Evolutionary conservation across 495 filamentous ascomycete species (phyloP).

Genomic region (Penicillium daleae): DNA sequence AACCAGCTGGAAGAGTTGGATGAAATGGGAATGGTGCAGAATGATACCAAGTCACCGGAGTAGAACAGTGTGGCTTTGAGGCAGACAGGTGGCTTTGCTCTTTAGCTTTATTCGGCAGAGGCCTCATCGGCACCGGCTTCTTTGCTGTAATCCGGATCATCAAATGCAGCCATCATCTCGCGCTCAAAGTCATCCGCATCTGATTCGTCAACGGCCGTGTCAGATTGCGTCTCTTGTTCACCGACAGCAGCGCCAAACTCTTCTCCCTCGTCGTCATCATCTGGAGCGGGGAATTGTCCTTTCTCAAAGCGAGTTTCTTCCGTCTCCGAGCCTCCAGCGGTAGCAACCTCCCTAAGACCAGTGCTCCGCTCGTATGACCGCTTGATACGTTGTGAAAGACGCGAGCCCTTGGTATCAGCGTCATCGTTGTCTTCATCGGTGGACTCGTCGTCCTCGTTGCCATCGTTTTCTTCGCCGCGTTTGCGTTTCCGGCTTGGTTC

Average conservation of each 20-base stretch:
- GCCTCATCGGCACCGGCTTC: conserved; percentile 33
- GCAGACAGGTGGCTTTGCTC: not conserved
- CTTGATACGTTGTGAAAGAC: conserved; percentile 53
- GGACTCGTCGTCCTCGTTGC: conserved; percentile 35
- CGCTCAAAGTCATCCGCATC: conserved; percentile 67
- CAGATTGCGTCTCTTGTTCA: conserved; percentile 16
- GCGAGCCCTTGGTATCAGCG: conserved; percentile 42
- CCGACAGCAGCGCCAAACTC: conserved; percentile 15
- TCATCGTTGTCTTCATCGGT: conserved; percentile 37
- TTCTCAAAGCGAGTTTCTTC: conserved; percentile 26
- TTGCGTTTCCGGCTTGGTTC: conserved; percentile 45
- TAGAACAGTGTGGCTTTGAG: not conserved
- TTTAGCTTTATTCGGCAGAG: not conserved
- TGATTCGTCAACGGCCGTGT: conserved; percentile 20
- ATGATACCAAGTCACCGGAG: not conserved
- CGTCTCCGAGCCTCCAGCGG: conserved; percentile 36
- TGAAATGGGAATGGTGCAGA: not conserved
- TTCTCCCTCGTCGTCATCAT: conserved; percentile 53
- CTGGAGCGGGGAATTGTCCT: conserved; percentile 28
- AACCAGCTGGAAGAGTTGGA: not conserved
- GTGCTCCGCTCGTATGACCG: conserved; percentile 53
- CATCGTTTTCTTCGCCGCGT: conserved; percentile 39
- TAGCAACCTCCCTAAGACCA: conserved; percentile 51
- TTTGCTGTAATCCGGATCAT: conserved; percentile 49
- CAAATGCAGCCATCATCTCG: conserved; percentile 69